Conservation (phyloP, 768 basidiomycete genomes). For the Lactarius trivialis region DNA sequence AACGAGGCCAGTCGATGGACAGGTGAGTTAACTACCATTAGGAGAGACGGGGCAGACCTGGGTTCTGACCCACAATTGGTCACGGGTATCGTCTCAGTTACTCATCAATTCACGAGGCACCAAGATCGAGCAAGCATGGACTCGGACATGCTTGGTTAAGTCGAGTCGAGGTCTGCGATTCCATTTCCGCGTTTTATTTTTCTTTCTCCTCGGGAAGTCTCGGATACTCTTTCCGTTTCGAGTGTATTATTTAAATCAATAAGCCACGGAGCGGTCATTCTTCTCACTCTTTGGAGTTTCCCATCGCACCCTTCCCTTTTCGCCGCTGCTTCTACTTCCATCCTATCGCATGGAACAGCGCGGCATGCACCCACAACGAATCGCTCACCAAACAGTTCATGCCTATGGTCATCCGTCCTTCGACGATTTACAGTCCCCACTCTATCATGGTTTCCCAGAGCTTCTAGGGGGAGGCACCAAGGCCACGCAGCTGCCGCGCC, state of each 20-base stretch:
- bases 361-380: conserved; percentile 5
- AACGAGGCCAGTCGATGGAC: background rate
- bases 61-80: conserved; percentile 1
- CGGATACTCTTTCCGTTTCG: conserved; percentile 14
- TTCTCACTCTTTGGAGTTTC: background rate
- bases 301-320: background rate
- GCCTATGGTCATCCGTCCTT: background rate
- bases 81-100: conserved; percentile 13
- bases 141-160: conserved; percentile 12
- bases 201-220: conserved; percentile 15
- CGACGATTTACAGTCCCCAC: conserved; percentile 5
- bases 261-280: conserved; percentile 7
- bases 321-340: background rate
- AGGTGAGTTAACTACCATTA: conserved; percentile 1
- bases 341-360: conserved; percentile 5
- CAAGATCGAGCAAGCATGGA: conserved; percentile 18
- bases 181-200: conserved; percentile 15
- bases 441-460: conserved; percentile 3
- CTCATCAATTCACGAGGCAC: conserved; percentile 20
- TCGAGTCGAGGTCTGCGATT: conserved; percentile 12
- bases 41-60: background rate
- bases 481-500: background rate
- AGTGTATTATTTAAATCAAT: conserved; percentile 21
- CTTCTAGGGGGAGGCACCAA: background rate
- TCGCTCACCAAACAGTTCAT: conserved; percentile 3